Evolutionary conservation across 345 rosid species (phyloP).

Genomic region (Euphorbia pulcherrima): DNA sequence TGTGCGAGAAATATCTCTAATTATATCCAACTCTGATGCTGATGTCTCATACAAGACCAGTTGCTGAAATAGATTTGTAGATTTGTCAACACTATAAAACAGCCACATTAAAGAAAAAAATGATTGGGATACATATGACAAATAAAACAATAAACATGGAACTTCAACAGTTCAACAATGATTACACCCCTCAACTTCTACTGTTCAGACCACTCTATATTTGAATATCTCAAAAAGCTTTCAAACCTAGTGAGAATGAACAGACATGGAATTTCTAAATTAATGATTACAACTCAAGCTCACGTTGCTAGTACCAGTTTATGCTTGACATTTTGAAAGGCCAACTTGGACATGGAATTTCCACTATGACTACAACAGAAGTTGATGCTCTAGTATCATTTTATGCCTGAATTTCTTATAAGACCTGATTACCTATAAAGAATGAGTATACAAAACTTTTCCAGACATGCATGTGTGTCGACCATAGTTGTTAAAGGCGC

Average conservation of each 20-base stretch:
- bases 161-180: neutral
- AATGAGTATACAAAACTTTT: neutral
- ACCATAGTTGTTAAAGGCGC: no score
- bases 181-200: neutral
- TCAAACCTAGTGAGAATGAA: neutral
- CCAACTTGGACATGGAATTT: neutral
- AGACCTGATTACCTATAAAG: neutral
- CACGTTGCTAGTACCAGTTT: neutral
- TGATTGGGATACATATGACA: neutral
- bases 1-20: conserved; percentile 90
- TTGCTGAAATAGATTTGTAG: conserved; percentile 53
- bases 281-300: neutral
- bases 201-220: no score
- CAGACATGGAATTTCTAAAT: neutral
- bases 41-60: conserved; percentile 85
- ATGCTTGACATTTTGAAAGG: neutral
- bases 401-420: neutral
- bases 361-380: neutral
- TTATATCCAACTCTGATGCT: conserved; percentile 86
- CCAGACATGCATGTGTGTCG: neutral
- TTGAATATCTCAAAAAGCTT: no score
- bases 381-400: neutral
- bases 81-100: neutral
- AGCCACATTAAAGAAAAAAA: neutral
- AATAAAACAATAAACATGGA: neutral